These are phyloP conservation scores for Cladosporium halotolerans DNA, from an alignment of 2,329 filamentous ascomycete genomes.

Conservation along the genomic window DNA sequence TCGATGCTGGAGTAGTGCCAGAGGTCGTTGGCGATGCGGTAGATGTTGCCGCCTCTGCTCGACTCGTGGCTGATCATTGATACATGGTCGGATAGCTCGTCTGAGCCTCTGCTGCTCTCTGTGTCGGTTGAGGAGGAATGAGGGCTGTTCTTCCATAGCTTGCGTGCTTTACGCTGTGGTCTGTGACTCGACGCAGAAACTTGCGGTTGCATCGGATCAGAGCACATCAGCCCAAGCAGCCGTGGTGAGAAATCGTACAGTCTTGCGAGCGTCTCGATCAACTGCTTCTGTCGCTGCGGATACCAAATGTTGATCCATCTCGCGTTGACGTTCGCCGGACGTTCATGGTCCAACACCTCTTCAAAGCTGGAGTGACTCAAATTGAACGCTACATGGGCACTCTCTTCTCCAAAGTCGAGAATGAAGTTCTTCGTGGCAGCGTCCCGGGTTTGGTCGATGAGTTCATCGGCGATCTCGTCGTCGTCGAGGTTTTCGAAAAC, in stretches of 20 bases:
- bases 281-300: constrained; percentile 53
- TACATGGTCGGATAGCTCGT: constrained; percentile 24
- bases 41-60: constrained; percentile 38
- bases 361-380: constrained; percentile 41
- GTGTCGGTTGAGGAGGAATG: constrained; percentile 12
- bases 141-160: constrained; percentile 12
- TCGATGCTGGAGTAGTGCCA: constrained; percentile 72
- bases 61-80: constrained; percentile 23
- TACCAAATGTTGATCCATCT: constrained; percentile 75
- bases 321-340: constrained; percentile 47
- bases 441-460: constrained; percentile 37
- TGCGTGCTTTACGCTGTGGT: constrained; percentile 11
- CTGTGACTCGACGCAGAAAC: constrained; percentile 15
- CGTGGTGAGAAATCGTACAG: constrained; percentile 64
- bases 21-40: constrained; percentile 60
- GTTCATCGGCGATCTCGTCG: constrained; percentile 39
- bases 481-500: constrained; percentile 51
- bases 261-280: constrained; percentile 52
- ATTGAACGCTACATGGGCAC: constrained; percentile 52
- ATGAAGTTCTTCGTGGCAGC: constrained; percentile 52
- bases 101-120: constrained; percentile 17
- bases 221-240: constrained; percentile 57
- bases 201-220: constrained; percentile 41
- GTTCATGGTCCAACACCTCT: constrained; percentile 35
- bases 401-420: constrained; percentile 55